These are phyloP conservation scores for Piper betle DNA, from an alignment of 164 flowering plant genomes.

Conservation along the genomic window DNA sequence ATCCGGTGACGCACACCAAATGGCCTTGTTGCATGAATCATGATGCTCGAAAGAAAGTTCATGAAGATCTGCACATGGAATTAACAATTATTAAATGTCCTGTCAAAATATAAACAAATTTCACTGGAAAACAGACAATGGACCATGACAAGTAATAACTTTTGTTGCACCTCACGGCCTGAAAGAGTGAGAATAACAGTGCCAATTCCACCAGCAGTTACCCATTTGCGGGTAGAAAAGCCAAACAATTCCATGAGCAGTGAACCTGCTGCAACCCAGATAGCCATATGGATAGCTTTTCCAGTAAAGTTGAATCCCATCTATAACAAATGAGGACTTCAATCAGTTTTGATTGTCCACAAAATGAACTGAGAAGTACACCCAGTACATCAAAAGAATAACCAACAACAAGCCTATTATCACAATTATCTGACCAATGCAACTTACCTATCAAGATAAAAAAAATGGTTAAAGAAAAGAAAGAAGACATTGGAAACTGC, in stretches of 20 bases:
- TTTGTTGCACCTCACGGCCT: conserved; percentile 77
- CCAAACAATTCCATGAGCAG: conserved; percentile 96
- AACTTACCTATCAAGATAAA: too few species aligned
- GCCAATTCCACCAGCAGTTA: conserved; percentile 98
- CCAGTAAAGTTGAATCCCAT: conserved; percentile 44
- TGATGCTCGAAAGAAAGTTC: conserved; percentile 87
- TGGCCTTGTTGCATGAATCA: conserved; percentile 94
- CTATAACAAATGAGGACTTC: too few species aligned
- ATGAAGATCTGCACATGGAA: conserved; percentile 59
- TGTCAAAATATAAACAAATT: too few species aligned
- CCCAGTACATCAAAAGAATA: too few species aligned
- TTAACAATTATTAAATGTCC: too few species aligned
- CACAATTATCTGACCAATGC: too few species aligned
- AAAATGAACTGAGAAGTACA: too few species aligned
- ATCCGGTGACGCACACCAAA: conserved; percentile 89
- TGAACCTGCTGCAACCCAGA: conserved; percentile 91
- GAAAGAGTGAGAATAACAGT: conserved; percentile 94
- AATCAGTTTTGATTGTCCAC: too few species aligned
- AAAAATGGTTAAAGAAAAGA: too few species aligned
- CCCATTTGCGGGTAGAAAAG: conserved; percentile 90
- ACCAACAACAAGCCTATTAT: too few species aligned
- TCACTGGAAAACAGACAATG: too few species aligned
- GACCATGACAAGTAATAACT: background rate
- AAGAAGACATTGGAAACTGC: too few species aligned
- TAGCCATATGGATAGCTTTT: conserved; percentile 71